phyloP scores from a whole-genome alignment of 2,329 filamentous ascomycete species.

The Sporothrix curviconia region DNA sequence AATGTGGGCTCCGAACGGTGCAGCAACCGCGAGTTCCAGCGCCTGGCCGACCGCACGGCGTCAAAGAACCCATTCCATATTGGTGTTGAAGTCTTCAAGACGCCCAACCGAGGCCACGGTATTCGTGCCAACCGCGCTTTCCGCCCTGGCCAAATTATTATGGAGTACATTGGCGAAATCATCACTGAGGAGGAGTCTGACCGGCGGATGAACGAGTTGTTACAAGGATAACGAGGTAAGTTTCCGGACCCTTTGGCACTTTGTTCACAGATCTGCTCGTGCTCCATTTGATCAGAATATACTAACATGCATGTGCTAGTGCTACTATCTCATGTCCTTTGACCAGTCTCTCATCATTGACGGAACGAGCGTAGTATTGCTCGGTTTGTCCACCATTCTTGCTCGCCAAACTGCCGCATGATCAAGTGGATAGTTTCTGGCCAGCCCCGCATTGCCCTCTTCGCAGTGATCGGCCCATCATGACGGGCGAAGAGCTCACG shows the following conservation, averaged over 20 bases:
- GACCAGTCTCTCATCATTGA: constrained; percentile 99
- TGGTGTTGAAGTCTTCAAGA: constrained; percentile 93
- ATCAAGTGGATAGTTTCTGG: constrained; percentile 95
- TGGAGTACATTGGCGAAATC: constrained; percentile 97
- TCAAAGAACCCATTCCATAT: constrained; percentile 72
- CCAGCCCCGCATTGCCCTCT: constrained; percentile 92
- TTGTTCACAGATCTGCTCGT: too few relatives aligned
- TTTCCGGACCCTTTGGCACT: constrained; percentile 13
- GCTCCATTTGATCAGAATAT: too few relatives aligned
- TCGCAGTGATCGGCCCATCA: constrained; percentile 86
- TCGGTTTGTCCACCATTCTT: constrained; percentile 96
- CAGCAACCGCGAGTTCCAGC: constrained; percentile 80
- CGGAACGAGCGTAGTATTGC: constrained; percentile 90
- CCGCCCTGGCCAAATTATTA: constrained; percentile 85
- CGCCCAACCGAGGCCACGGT: constrained; percentile 78
- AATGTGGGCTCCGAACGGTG: constrained; percentile 67
- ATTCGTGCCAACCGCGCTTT: constrained; percentile 88
- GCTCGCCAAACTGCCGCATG: constrained; percentile 94
- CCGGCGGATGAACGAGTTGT: constrained; percentile 79
- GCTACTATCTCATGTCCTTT: constrained; percentile 97
- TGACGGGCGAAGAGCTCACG: constrained; percentile 91
- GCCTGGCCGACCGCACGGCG: constrained; percentile 61
- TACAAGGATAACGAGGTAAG: constrained; percentile 90
- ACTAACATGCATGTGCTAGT: constrained; percentile 37
- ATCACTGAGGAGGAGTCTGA: constrained; percentile 94